Evolutionary conservation across 1,139 yeast genomes (phyloP).

Genomic region (Saccharomyces pastorianus): DNA sequence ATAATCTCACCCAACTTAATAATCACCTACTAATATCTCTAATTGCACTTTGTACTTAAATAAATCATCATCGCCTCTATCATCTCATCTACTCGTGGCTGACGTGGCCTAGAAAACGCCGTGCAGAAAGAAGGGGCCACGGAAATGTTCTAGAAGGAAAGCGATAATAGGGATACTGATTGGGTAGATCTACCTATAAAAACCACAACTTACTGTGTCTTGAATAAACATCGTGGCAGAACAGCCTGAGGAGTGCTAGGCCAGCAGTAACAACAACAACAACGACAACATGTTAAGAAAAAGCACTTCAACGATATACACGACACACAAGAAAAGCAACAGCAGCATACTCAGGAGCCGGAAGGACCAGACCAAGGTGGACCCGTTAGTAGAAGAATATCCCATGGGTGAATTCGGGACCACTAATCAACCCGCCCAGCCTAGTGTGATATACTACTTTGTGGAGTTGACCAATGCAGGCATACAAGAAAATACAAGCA

Average conservation of each 20-base stretch:
- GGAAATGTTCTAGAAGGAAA: background rate
- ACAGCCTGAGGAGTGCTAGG: background rate
- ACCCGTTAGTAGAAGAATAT: background rate
- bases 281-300: background rate
- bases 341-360: background rate
- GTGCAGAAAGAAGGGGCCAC: background rate
- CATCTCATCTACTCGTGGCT: background rate
- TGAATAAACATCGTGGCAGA: background rate
- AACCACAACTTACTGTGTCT: background rate
- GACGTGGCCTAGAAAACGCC: background rate
- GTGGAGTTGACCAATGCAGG: slow-evolving; percentile 8
- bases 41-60: background rate
- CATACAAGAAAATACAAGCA: background rate
- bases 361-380: background rate
- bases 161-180: background rate
- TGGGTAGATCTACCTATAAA: background rate
- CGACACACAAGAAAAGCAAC: background rate
- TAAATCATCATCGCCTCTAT: background rate
- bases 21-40: background rate
- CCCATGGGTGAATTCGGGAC: slow-evolving; percentile 12
- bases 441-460: slow-evolving; percentile 14
- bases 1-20: background rate
- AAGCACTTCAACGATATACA: background rate
- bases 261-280: background rate
- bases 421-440: slow-evolving; percentile 11